Evolutionary conservation across 805 yeast genomes (phyloP), one percentile per base, ranked within the genome.

Genomic region (Yamadazyma kitorensis): DNA sequence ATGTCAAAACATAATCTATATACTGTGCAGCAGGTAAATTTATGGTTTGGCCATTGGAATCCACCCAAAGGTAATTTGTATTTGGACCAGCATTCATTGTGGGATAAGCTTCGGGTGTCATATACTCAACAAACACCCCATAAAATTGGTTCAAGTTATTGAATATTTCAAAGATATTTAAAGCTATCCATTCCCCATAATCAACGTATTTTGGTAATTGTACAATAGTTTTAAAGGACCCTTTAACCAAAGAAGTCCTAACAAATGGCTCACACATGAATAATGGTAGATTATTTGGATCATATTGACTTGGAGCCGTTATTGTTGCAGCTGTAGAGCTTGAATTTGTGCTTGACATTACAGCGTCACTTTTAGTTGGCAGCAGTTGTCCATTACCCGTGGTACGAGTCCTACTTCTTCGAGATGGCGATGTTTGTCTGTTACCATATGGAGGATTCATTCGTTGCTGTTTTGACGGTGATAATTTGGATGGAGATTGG

Each of bases 81-180:
- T 81, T 81, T 2, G 96, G 87, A 4, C 96, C 98, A 0, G 98
- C 98, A 49, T 79, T 87, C 98, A 93, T 93, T 1, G 91, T 82
- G 9, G 96, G 95, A 50, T 81, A 86, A 18, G 81, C 75, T 48
- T 86, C 94, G 0, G 95, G 89, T 2, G 95, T 87, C 25, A 91
- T 86, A 49, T 86, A 88, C 48, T 91, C 98, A 2, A 88, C 75
- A 27, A 93, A 75, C n/a, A 88, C 84, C 1, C 93, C 94, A 55
- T 86, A 88, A 51, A 91, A 88, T 53, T 85, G 93, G 47, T 85
- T 83, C 38, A 93, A 61, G 51, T 86, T 87, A 31, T 84, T 83
- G 64, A 82, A 87, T 46, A 86, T 76, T 59, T 93, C 98, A 59
- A 89, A 89, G 5, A 86, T 79, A 56, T 88, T 93, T 36, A 93